phyloP scores from a whole-genome alignment of 2,329 filamentous ascomycete genomes.

The Zasmidium citrigriseum region DNA sequence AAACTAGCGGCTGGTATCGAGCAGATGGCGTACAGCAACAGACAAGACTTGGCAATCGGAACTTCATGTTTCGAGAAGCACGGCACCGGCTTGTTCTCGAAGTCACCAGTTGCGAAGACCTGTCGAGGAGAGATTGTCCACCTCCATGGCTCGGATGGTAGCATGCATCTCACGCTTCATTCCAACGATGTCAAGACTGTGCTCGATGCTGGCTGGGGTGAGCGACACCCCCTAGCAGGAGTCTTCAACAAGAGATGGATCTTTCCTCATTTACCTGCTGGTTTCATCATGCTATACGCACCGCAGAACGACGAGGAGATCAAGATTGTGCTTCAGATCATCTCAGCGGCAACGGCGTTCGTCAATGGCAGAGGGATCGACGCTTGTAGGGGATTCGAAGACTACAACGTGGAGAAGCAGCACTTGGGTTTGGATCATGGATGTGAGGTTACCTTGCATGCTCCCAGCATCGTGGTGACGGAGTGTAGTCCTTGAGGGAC shows the following conservation, averaged over 20 bases:
- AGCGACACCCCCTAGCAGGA: constrained; percentile 67
- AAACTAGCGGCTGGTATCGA: constrained; percentile 57
- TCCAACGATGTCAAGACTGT: constrained; percentile 73
- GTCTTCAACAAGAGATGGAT: constrained; percentile 63
- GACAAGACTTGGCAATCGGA: constrained; percentile 50
- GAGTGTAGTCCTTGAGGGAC: too few relatives aligned
- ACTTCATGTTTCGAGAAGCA: constrained; percentile 76
- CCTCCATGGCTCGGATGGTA: constrained; percentile 71
- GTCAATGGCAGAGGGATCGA: constrained; percentile 33
- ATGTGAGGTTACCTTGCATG: background rate
- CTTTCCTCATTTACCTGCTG: constrained; percentile 57
- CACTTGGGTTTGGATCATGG: background rate
- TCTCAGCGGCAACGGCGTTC: constrained; percentile 75
- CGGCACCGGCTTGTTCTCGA: constrained; percentile 72
- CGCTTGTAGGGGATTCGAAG: background rate
- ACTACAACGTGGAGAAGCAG: background rate
- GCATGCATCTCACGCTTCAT: constrained; percentile 71
- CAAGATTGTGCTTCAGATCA: constrained; percentile 65
- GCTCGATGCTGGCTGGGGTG: constrained; percentile 76
- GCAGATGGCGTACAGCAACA: constrained; percentile 48
- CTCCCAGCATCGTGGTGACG: background rate
- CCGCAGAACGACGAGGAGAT: constrained; percentile 70
- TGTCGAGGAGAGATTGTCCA: constrained; percentile 83
- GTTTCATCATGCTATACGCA: constrained; percentile 82
- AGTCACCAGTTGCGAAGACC: constrained; percentile 65